A percentile compares a stretch with the other conserved stretches of the same genome.
Conservation (phyloP, 2,329 filamentous ascomycete species). For the Xylariaceae sp. region DNA sequence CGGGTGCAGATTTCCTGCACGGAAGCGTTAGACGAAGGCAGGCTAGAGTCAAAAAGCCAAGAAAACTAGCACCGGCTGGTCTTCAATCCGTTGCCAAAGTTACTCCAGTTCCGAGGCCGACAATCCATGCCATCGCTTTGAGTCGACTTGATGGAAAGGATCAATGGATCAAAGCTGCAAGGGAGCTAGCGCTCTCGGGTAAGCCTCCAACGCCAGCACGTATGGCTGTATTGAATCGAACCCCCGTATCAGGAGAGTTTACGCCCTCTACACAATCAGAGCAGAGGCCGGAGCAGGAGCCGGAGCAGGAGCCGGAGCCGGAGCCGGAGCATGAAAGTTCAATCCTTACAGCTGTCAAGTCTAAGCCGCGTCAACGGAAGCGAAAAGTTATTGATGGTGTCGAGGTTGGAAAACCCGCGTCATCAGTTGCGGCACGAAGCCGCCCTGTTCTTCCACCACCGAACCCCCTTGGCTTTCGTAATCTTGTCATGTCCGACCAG, state of each 20-base stretch:
- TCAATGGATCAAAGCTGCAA: conserved; percentile 20
- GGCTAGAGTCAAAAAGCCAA: conserved; percentile 28
- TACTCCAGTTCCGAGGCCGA: conserved; percentile 2
- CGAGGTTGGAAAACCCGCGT: conserved; percentile 6
- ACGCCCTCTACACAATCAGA: neutral
- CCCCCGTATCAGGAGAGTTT: conserved; percentile 3
- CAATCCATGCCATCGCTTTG: conserved; percentile 8
- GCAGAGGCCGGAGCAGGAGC: too few relatives aligned
- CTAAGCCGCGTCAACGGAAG: conserved; percentile 42
- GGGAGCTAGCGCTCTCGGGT: conserved; percentile 17
- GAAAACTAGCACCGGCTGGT: conserved; percentile 37
- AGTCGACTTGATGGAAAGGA: conserved; percentile 14
- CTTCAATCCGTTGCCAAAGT: conserved; percentile 8
- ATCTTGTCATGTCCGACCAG: neutral
- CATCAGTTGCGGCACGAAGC: neutral
- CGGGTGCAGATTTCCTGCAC: neutral
- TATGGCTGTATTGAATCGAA: conserved; percentile 9
- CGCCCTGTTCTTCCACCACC: conserved; percentile 4
- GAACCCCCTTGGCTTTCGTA: neutral
- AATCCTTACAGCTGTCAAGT: conserved; percentile 49
- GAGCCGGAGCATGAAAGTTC: conserved; percentile 31
- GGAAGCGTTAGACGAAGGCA: too few relatives aligned
- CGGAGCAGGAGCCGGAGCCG: too few relatives aligned
- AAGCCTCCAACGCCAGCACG: conserved; percentile 16
- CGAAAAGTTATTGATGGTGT: conserved; percentile 31